Conservation (phyloP, 345 rosid genomes). For the thale cress (Arabidopsis thaliana) region DNA sequence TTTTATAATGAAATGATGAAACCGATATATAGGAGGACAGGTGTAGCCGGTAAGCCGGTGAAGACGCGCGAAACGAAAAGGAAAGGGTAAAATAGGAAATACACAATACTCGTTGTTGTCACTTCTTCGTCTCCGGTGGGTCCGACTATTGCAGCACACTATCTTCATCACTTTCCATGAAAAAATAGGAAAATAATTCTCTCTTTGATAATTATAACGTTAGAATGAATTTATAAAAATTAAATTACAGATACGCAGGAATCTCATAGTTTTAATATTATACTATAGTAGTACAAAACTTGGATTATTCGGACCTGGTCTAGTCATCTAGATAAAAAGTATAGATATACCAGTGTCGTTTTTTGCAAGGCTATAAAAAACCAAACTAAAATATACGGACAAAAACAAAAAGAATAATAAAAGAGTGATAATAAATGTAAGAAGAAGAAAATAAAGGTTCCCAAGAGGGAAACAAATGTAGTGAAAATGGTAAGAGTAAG, state of each 20-base stretch:
- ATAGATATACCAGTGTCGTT: slow-evolving; percentile 9
- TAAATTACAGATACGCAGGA: slow-evolving; percentile 25
- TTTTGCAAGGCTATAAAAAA: slow-evolving; percentile 6
- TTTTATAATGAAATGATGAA: not conserved
- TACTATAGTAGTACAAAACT: not conserved
- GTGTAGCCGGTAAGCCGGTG: slow-evolving; percentile 40
- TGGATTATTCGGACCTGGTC: slow-evolving; percentile 12
- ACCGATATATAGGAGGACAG: slow-evolving; percentile 33
- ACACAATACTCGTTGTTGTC: slow-evolving; percentile 25
- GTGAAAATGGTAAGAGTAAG: slow-evolving; percentile 18
- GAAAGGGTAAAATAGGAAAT: slow-evolving; percentile 35
- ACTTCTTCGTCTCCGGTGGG: slow-evolving; percentile 36
- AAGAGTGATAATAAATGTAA: slow-evolving; percentile 24
- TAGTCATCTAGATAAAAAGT: not conserved
- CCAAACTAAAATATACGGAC: slow-evolving; percentile 18
- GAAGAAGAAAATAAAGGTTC: slow-evolving; percentile 21
- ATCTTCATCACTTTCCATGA: slow-evolving; percentile 37
- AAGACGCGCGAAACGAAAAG: slow-evolving; percentile 43
- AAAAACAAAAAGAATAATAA: slow-evolving; percentile 37
- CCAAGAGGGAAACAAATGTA: slow-evolving; percentile 40
- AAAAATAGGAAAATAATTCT: not conserved
- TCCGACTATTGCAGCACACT: slow-evolving; percentile 40
- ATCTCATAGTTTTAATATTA: not conserved
- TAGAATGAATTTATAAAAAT: not conserved
- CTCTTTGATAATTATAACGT: not conserved